Base-by-base conservation (phyloP, 2,329 filamentous ascomycete genomes). In the Aspergillus felis region DNA sequence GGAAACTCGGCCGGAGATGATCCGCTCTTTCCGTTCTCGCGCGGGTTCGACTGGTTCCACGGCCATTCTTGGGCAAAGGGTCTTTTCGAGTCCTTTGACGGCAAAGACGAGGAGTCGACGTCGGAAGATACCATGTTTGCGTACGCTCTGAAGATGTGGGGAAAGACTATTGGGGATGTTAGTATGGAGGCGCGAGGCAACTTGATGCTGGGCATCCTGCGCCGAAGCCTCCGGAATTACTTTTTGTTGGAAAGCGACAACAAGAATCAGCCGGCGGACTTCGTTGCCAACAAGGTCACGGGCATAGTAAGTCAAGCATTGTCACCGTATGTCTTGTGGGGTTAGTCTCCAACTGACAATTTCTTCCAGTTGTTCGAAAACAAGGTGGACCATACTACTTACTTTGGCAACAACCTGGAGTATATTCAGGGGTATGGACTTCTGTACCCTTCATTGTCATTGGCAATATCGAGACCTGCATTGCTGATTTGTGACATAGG, bases 111-210 rank as follows among this genome's bases (percentile, higher is more conserved):
- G 76, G 94, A 97, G 73, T 94, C 90, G 29, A 91, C 88, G 49
- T 93, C 90, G 0, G 93, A 97, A 75, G 94, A 97, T 73, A 86
- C 87, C 61, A 92, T 97, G 85, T 87, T 89, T 58, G 85, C 86
- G 6, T 96, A 94, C 73, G 91, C 89, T 0, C 76, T 97, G 68
- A 96, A 96, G 80, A 91, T 97, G 87, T 97, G 94, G 94, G 94
- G 92, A 4, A 82, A 81, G 35, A 87, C 89, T 3, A 86, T 82
- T 61, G 87, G 88, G n/a, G 88, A 97, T 74, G 75, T 74, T 4
- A 87, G 88, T 64, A 87, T 97, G 83, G 91, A 93, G 72, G 88
- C 88, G 50, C 82, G 91, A 68, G 88, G 90, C 20, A 93, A 92
- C 65, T 78, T 99, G 55, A 92, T 95, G 84, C 83, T 97, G 24